phyloP scores from a whole-genome alignment of 1,139 yeast species.

The Yamadazyma buinensis region DNA sequence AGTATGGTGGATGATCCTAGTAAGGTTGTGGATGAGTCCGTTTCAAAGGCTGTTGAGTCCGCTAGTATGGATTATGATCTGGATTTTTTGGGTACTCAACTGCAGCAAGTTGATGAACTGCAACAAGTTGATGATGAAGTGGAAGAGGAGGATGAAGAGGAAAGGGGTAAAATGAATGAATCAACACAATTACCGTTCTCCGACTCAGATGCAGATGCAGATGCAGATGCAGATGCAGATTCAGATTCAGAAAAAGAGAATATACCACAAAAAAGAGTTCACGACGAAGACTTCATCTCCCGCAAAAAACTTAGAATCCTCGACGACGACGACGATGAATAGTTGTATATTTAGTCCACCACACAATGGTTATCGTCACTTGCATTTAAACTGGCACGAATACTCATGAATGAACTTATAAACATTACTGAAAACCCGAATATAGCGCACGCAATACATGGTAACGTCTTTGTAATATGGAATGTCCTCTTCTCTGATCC shows the following conservation, averaged over 20 bases:
- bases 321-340: conserved; percentile 20
- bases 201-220: no score
- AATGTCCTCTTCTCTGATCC: conserved; percentile 25
- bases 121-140: no score
- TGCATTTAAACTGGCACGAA: conserved; percentile 43
- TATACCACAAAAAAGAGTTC: no score
- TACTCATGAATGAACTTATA: conserved; percentile 71
- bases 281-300: no score
- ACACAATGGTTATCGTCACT: conserved; percentile 35
- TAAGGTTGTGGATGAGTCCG: conserved; percentile 9
- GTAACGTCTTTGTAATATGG: conserved; percentile 34
- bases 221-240: no score
- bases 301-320: no score
- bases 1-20: conserved; percentile 20
- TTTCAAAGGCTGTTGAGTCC: conserved; percentile 18
- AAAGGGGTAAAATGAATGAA: no score
- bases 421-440: conserved; percentile 80
- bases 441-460: conserved; percentile 56
- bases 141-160: no score
- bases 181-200: no score
- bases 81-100: no score
- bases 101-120: no score
- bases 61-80: conserved; percentile 29
- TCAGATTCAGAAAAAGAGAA: no score
- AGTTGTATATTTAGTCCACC: conserved; percentile 20